phyloP scores from a whole-genome alignment of 108 stramenopile species.

The Skeletonema menzelii region DNA sequence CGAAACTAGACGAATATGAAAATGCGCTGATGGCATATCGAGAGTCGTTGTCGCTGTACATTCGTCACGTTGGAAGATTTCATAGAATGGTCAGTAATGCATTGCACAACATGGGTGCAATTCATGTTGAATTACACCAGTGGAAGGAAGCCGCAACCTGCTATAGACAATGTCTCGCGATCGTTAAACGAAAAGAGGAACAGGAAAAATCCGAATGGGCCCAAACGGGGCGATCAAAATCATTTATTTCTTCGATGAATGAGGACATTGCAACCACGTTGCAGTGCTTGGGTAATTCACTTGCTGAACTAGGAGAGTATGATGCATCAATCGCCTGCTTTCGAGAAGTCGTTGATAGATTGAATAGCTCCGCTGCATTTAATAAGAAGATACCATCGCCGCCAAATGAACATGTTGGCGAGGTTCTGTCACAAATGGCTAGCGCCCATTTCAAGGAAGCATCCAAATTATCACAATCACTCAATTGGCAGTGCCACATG shows the following conservation, averaged over 20 bases:
- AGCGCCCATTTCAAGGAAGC: slow-evolving; percentile 32
- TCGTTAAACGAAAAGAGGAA: slow-evolving; percentile 42
- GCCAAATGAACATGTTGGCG: slow-evolving; percentile 8
- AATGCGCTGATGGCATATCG: slow-evolving; percentile 45
- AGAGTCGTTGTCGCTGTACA: slow-evolving; percentile 50
- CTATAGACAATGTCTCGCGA: slow-evolving; percentile 44
- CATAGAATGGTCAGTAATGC: slow-evolving; percentile 49
- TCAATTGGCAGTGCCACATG: slow-evolving; percentile 35
- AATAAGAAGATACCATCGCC: background rate
- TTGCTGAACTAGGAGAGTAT: slow-evolving; percentile 36
- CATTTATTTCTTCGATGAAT: slow-evolving; percentile 32
- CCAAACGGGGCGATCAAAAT: background rate
- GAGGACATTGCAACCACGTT: slow-evolving; percentile 29
- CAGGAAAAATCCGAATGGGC: slow-evolving; percentile 30
- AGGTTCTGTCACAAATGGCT: slow-evolving; percentile 38
- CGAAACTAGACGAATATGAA: slow-evolving; percentile 36
- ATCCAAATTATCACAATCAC: slow-evolving; percentile 12
- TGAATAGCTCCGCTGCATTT: background rate
- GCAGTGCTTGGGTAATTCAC: slow-evolving; percentile 34
- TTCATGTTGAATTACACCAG: slow-evolving; percentile 49
- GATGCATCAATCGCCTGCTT: slow-evolving; percentile 43
- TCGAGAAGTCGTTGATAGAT: slow-evolving; percentile 26
- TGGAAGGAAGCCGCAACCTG: slow-evolving; percentile 52
- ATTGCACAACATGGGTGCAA: slow-evolving; percentile 50
- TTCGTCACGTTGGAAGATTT: slow-evolving; percentile 43